Evolutionary conservation across 345 rosid genomes (phyloP).

Genomic region (Gossypium turneri): DNA sequence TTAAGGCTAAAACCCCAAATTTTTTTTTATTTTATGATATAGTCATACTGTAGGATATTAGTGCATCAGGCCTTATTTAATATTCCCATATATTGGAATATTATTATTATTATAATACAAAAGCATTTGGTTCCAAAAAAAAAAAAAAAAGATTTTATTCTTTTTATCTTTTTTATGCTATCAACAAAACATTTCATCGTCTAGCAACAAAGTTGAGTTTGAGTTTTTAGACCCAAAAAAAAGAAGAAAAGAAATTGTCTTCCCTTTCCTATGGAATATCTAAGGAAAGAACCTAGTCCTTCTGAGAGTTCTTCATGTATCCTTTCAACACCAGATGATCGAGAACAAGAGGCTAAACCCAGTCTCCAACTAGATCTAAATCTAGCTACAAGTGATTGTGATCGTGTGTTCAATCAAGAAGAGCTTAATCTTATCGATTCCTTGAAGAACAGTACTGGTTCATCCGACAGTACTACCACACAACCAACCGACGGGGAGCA

Average conservation of each 20-base stretch:
- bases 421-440: conserved; percentile 65
- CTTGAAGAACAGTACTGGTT: conserved; percentile 23
- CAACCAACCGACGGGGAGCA: conserved; percentile 33
- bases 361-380: conserved; percentile 32
- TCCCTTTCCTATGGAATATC: conserved; percentile 35
- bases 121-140: conserved; percentile 15
- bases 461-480: conserved; percentile 21
- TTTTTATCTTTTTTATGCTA: neutral
- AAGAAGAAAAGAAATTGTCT: neutral
- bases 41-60: conserved; percentile 9
- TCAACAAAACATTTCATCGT: conserved; percentile 16
- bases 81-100: conserved; percentile 35
- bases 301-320: conserved; percentile 28
- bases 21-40: neutral
- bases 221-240: neutral
- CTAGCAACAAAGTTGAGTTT: conserved; percentile 5
- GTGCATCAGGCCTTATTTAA: conserved; percentile 3
- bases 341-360: conserved; percentile 20
- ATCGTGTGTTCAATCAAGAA: conserved; percentile 41
- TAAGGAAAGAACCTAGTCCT: conserved; percentile 23
- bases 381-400: conserved; percentile 27
- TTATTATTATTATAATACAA: neutral
- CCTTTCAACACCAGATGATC: conserved; percentile 19
- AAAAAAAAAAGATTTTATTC: conserved; percentile 11
- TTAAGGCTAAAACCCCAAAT: neutral